Evolutionary conservation across 1,284 basidiomycete species (phyloP).

Genomic region (Sporisorium iseilematis-ciliati): DNA sequence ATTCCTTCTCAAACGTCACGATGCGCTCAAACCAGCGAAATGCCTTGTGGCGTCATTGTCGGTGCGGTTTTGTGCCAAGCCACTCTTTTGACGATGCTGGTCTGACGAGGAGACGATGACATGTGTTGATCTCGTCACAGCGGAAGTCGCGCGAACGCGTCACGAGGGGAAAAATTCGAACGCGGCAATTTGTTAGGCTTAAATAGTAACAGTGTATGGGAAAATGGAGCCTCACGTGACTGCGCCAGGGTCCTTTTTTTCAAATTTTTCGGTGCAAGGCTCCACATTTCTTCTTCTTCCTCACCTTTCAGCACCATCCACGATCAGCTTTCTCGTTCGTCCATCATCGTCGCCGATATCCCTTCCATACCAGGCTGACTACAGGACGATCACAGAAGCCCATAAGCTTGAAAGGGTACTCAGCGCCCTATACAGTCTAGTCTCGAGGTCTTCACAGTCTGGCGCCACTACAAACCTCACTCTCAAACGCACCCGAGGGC

Average conservation of each 20-base stretch:
- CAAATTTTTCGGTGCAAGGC: conserved; percentile 12
- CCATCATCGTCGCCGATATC: neutral
- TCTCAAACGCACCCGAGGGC: neutral
- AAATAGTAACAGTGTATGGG: neutral
- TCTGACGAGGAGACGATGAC: too few species aligned
- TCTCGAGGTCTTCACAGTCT: too few species aligned
- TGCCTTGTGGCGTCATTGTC: too few species aligned
- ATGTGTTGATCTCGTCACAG: neutral
- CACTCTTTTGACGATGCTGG: too few species aligned
- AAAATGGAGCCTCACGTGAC: conserved; percentile 3
- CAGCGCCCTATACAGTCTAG: too few species aligned
- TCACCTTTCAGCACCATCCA: too few species aligned
- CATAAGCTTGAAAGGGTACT: too few species aligned
- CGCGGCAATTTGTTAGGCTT: neutral
- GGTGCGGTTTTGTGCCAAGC: too few species aligned
- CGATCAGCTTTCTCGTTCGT: neutral
- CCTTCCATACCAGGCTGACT: too few species aligned
- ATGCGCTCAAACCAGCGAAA: too few species aligned
- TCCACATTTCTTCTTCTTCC: conserved; percentile 15
- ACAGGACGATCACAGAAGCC: neutral
- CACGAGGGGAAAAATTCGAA: neutral
- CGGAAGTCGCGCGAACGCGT: neutral
- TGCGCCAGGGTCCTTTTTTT: conserved; percentile 9
- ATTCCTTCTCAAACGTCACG: too few species aligned
- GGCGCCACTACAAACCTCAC: too few species aligned